These are phyloP conservation scores for Liriodendron chinense DNA, from an alignment of 164 flowering plant genomes.

Conservation along the genomic window DNA sequence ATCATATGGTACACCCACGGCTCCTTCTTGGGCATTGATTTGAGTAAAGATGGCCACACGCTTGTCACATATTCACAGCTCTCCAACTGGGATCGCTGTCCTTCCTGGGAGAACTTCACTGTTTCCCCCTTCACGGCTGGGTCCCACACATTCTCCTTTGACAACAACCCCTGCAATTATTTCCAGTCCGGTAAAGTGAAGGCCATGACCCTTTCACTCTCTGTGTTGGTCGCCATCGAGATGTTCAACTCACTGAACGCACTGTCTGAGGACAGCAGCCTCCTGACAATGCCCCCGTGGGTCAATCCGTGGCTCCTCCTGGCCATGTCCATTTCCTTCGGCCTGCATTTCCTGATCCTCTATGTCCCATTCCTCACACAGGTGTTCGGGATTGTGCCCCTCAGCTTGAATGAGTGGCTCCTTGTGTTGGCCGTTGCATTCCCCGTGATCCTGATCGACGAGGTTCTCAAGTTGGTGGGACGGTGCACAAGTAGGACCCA, in stretches of 20 bases:
- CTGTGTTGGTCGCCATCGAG: constrained; percentile 83
- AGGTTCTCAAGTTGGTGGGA: constrained; percentile 68
- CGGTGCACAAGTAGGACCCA: constrained; percentile 39
- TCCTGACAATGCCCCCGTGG: constrained; percentile 83
- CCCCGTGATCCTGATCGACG: constrained; percentile 74
- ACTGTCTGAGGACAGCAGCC: constrained; percentile 73
- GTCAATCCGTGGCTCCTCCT: constrained; percentile 75
- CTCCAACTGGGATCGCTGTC: constrained; percentile 71
- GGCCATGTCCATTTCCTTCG: constrained; percentile 81
- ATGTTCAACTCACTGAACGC: constrained; percentile 91
- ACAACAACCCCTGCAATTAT: constrained; percentile 62
- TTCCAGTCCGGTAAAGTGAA: constrained; percentile 79
- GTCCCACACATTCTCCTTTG: constrained; percentile 42
- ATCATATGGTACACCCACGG: constrained; percentile 80
- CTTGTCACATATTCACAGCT: constrained; percentile 76
- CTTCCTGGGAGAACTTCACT: constrained; percentile 59
- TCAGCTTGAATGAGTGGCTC: constrained; percentile 80
- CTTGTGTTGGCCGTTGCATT: constrained; percentile 61
- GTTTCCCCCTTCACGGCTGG: constrained; percentile 76
- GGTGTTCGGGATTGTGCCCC: constrained; percentile 85
- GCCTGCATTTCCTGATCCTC: constrained; percentile 74
- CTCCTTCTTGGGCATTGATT: constrained; percentile 70
- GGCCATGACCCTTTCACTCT: constrained; percentile 78
- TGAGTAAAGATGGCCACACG: constrained; percentile 71
- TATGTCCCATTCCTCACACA: constrained; percentile 81